These are phyloP conservation scores for Dioscorea zingiberensis DNA, from an alignment of 106 monocot genomes.

Conservation along the genomic window DNA sequence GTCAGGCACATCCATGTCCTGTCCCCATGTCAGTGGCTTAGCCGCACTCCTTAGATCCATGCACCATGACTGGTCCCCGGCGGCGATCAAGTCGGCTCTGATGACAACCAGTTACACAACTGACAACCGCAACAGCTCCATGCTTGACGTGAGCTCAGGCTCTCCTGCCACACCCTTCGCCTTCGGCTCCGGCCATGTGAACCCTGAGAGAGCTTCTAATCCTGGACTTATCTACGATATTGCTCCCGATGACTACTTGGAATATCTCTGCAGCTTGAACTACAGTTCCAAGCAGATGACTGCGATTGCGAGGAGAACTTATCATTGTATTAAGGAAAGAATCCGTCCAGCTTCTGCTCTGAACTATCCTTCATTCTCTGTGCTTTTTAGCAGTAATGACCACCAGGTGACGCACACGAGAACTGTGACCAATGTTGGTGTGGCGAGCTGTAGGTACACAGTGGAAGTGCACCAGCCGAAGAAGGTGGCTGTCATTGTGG, in stretches of 20 bases:
- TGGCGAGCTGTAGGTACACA: conserved; percentile 10
- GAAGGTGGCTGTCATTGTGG: conserved; percentile 20
- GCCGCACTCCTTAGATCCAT: background rate
- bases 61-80: conserved; percentile 5
- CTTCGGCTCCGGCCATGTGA: background rate
- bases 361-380: conserved; percentile 32
- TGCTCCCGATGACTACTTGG: background rate
- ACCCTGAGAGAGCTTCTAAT: background rate
- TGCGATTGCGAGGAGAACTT: background rate
- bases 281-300: too few relatives aligned
- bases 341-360: background rate
- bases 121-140: background rate
- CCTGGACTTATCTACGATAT: conserved; percentile 1
- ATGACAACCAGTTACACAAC: background rate
- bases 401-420: conserved; percentile 3
- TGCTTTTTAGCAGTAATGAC: background rate
- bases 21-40: background rate
- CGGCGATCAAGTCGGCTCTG: background rate
- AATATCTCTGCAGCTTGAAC: background rate
- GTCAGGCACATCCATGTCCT: conserved; percentile 1
- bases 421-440: conserved; percentile 30
- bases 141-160: background rate
- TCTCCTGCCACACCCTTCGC: background rate
- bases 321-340: background rate
- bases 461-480: conserved; percentile 22